Percentiles rank a stretch among this genome's conserved stretches.
Conservation (phyloP, 495 filamentous ascomycete species). For the Aspergillus mulundensis region DNA sequence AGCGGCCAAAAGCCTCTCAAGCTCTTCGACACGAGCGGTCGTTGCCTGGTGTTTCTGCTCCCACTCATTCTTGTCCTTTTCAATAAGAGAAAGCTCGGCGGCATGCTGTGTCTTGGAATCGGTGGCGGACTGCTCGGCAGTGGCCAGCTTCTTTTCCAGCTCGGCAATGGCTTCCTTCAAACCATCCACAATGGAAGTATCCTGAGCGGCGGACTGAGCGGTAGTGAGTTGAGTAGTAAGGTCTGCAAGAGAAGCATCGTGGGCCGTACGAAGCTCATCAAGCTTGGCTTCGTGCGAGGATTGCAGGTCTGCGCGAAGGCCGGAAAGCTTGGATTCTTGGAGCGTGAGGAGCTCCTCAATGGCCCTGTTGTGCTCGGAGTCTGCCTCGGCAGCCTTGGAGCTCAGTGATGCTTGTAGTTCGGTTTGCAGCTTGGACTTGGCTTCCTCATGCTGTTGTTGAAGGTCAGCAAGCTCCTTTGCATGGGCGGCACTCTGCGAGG, state of each 20-base stretch:
- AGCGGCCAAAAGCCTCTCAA: constrained; percentile 31
- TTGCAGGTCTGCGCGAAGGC: constrained; percentile 36
- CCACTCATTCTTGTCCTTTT: constrained; percentile 31
- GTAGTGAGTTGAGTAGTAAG: constrained; percentile 32
- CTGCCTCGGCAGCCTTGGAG: constrained; percentile 35
- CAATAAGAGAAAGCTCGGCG: constrained; percentile 29
- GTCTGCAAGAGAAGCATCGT: constrained; percentile 31
- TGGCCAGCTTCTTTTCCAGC: constrained; percentile 36
- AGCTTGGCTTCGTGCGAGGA: constrained; percentile 35
- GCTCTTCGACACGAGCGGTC: constrained; percentile 27
- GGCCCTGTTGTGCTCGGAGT: constrained; percentile 40
- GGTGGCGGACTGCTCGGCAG: constrained; percentile 28
- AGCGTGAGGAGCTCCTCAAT: constrained; percentile 45
- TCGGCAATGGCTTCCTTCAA: constrained; percentile 36
- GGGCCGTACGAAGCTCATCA: constrained; percentile 36
- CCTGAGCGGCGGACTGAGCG: constrained; percentile 35
- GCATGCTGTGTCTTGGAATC: constrained; percentile 33
- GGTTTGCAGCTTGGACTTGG: constrained; percentile 28
- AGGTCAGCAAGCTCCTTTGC: constrained; percentile 33
- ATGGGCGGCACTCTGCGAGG: constrained; percentile 30
- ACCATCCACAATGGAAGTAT: constrained; percentile 35
- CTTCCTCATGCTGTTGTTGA: constrained; percentile 33
- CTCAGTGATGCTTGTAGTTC: constrained; percentile 31
- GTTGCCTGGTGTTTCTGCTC: constrained; percentile 31
- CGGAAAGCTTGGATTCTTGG: constrained; percentile 39